Conservation (phyloP, 495 filamentous ascomycete genomes). For the Annulohypoxylon maeteangense region DNA sequence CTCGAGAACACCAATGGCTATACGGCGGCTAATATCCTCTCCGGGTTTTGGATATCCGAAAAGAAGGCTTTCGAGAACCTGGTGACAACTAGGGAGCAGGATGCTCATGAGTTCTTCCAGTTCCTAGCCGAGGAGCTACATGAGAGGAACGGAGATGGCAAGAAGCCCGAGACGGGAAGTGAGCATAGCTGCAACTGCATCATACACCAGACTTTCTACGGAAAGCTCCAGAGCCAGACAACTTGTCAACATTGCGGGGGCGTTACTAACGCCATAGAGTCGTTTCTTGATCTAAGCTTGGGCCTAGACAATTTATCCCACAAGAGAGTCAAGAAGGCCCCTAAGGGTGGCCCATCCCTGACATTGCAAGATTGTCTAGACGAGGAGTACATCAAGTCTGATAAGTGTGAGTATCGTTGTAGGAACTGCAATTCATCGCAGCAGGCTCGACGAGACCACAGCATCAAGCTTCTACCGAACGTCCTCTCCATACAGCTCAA, state of each 20-base stretch:
- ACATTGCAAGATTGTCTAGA: constrained; percentile 79
- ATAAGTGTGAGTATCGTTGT: constrained; percentile 83
- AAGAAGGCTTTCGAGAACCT: constrained; percentile 72
- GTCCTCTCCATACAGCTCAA: constrained; percentile 93
- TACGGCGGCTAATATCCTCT: constrained; percentile 81
- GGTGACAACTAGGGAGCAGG: constrained; percentile 91
- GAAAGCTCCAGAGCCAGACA: constrained; percentile 84
- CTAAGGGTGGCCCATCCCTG: constrained; percentile 56
- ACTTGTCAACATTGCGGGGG: constrained; percentile 86
- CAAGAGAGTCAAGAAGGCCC: constrained; percentile 59
- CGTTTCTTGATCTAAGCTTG: constrained; percentile 86
- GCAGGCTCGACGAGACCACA: constrained; percentile 81
- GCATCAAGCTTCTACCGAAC: constrained; percentile 80
- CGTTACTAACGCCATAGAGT: constrained; percentile 80
- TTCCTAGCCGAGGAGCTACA: constrained; percentile 91
- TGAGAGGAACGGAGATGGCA: constrained; percentile 69
- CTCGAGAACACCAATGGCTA: constrained; percentile 84
- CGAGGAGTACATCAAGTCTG: constrained; percentile 81
- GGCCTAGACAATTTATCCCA: constrained; percentile 73
- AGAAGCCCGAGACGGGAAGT: constrained; percentile 63
- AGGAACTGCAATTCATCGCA: constrained; percentile 75
- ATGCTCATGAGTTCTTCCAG: constrained; percentile 95
- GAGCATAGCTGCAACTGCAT: constrained; percentile 81
- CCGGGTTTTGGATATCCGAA: constrained; percentile 80
- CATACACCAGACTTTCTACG: constrained; percentile 89